Base-by-base conservation (phyloP, 192 early-diverging fungal species). In the Podochytrium sp. region DNA sequence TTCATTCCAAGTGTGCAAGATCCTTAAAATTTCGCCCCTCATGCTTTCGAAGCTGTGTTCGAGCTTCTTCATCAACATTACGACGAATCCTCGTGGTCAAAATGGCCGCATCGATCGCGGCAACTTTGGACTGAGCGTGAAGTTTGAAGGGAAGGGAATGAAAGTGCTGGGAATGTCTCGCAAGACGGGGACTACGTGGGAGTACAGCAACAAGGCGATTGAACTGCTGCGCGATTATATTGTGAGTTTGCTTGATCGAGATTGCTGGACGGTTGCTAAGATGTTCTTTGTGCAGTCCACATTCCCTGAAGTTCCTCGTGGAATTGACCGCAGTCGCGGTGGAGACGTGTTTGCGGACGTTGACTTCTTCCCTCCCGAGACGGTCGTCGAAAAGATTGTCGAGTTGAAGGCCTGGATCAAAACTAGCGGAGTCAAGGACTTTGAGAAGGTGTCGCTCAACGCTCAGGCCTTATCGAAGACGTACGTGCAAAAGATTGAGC, bases 121-220 rank as follows among this genome's bases (percentile, higher is more conserved):
- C 33, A 93, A 95, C 58, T 73, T 97, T 33, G 97, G 97, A 1
- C 83, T 99, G 37, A 91, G 91, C 68, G 84, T 99, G 56, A 97
- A 98, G 73, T 97, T 96, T 74, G 96, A 97, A 55, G 85, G 84
- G 6, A 91, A 92, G 74, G 86, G 89, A 51, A 85, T 91, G 58
- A 97, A 97, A 75, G 96, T 95, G 0, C 65, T 93, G 2, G 96
- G 96, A 1, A 97, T 96, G 76, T 89, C 94, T 3, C 83, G 89
- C 49, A 96, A 96, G 72, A 68, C 75, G 2, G 87, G 90, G 27
- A 82, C 79, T 32, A 85, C 86, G 16, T 99, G 97, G 97, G 92
- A 95, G 78, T 99, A 86, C 62, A 92, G 91, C 35, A 79, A 85
- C 61, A 90, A 87, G 60, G 96, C 96, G 0, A 78, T 95, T 3